Percentiles rank a stretch among this genome's conserved stretches.
Evolutionary conservation across 768 basidiomycete species (phyloP).

Genomic region (Suillus placidus): DNA sequence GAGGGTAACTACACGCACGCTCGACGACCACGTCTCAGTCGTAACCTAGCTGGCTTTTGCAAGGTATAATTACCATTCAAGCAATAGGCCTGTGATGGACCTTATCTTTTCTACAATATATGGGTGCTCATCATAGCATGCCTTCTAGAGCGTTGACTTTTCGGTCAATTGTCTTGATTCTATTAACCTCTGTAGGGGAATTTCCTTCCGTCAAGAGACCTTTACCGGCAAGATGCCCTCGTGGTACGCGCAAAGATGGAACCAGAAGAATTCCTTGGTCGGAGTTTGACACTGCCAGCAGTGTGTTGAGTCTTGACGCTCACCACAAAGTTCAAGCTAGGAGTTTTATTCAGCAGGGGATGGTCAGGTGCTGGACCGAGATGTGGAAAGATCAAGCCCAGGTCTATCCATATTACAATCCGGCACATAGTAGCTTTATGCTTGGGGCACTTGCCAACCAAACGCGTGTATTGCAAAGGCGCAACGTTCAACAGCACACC

Average conservation of each 20-base stretch:
- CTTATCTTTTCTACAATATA: not conserved
- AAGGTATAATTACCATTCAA: not conserved
- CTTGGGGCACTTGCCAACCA: not conserved
- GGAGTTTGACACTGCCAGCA: not conserved
- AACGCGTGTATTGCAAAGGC: not conserved
- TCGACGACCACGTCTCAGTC: not conserved
- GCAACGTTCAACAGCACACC: not conserved
- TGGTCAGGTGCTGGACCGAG: not conserved
- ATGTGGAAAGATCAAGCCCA: not conserved
- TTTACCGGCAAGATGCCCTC: slow-evolving; percentile 47
- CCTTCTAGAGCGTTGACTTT: not conserved
- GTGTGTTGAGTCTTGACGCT: no score
- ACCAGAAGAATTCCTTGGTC: slow-evolving; percentile 38
- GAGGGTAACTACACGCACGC: slow-evolving; percentile 18
- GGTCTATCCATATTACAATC: not conserved
- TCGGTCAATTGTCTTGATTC: slow-evolving; percentile 20
- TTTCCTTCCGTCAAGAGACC: slow-evolving; percentile 47
- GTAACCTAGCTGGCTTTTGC: not conserved
- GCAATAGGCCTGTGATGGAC: not conserved
- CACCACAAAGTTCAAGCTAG: not conserved
- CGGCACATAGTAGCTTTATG: not conserved
- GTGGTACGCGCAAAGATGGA: slow-evolving; percentile 48
- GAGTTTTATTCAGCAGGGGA: not conserved
- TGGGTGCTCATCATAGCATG: not conserved
- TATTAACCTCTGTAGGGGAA: slow-evolving; percentile 46